Base-by-base conservation (phyloP, 2,329 filamentous ascomycete genomes). In the Ophiostoma sp. region DNA sequence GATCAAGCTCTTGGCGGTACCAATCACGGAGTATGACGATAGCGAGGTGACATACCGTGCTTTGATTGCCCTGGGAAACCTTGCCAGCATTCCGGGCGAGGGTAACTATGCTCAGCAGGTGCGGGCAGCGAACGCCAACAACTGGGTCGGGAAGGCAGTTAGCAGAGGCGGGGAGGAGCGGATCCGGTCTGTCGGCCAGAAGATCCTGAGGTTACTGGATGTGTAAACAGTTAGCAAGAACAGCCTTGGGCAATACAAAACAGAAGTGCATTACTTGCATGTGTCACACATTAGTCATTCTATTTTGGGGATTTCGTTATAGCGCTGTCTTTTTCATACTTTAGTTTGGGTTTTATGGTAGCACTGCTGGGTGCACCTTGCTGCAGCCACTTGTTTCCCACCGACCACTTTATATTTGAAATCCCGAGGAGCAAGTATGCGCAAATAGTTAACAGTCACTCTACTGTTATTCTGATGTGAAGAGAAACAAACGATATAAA, bases 1-100 rank as follows among this genome's bases (percentile, higher is more conserved):
- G 79, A 79, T 52, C 74, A 86, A 73, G 42, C 82, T 89, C 5
- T 77, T 93, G 0, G 84, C 84, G 1, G 81, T 83, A 68, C 83
- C 94, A 0, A 78, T 96, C 0, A 79, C 81, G 5, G 83, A 82
- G 3, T 88, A 91, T 71, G 86, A 82, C 2, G 93, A 98, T 73
- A 86, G 88, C 0, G 95, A 98, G 76, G 91, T 92, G 0, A 79
- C 95, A 3, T 98, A 93, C 76, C 87, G 95, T 36, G 87, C 87
- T 0, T 82, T 98, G 5, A 91, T 96, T 6, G 92, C 91, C 0
- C 79, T 94, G 0, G 96, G 95, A 0, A 99, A 93, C 1, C 76
- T 96, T 69, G 82, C 64, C 16, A 69, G 70, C 66, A 69, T 72
- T 3, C 64, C 69, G 3, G 70, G 66, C 3, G 65, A 90, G 14